Conservation (phyloP, 1,284 basidiomycete species). For the Hymenochaete sp. region DNA sequence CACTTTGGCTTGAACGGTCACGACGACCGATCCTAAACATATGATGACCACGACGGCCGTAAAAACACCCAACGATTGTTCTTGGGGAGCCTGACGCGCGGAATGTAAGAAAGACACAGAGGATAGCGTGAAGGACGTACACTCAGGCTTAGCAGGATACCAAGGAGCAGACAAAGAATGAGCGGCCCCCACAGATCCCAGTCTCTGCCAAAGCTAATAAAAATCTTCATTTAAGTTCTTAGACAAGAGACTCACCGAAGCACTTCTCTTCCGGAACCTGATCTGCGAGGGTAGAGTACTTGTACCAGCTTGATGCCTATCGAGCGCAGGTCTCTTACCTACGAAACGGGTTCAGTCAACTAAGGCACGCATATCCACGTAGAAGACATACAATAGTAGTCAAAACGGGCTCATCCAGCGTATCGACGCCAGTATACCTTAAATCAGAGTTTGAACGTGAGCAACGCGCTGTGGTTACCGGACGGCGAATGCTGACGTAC, state of each 20-base stretch:
- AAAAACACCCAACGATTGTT: slow-evolving; percentile 82
- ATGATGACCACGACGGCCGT: slow-evolving; percentile 88
- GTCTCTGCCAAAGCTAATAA: slow-evolving; percentile 43
- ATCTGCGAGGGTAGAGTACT: slow-evolving; percentile 79
- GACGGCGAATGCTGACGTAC: slow-evolving; percentile 32
- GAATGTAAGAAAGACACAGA: slow-evolving; percentile 11
- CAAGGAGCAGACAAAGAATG: slow-evolving; percentile 75
- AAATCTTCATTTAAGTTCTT: slow-evolving; percentile 9
- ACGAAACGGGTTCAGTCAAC: slow-evolving; percentile 11
- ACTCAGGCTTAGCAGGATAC: slow-evolving; percentile 83
- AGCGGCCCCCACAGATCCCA: slow-evolving; percentile 97
- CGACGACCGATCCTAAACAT: slow-evolving; percentile 78
- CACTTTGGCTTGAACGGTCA: slow-evolving; percentile 89
- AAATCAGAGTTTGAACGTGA: slow-evolving; percentile 4
- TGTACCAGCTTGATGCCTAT: slow-evolving; percentile 89
- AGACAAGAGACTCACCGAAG: slow-evolving; percentile 42
- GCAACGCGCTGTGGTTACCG: background rate
- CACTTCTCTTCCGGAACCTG: slow-evolving; percentile 67
- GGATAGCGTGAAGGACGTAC: slow-evolving; percentile 37
- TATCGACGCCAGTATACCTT: slow-evolving; percentile 75
- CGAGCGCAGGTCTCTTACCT: slow-evolving; percentile 82
- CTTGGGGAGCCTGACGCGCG: slow-evolving; percentile 59
- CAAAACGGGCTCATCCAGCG: slow-evolving; percentile 85
- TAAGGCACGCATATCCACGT: background rate
- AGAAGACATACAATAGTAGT: slow-evolving; percentile 68